Percentiles rank a stretch among this genome's conserved stretches.
Conservation (phyloP, 495 filamentous ascomycete species). For the Coniosporium apollinis region DNA sequence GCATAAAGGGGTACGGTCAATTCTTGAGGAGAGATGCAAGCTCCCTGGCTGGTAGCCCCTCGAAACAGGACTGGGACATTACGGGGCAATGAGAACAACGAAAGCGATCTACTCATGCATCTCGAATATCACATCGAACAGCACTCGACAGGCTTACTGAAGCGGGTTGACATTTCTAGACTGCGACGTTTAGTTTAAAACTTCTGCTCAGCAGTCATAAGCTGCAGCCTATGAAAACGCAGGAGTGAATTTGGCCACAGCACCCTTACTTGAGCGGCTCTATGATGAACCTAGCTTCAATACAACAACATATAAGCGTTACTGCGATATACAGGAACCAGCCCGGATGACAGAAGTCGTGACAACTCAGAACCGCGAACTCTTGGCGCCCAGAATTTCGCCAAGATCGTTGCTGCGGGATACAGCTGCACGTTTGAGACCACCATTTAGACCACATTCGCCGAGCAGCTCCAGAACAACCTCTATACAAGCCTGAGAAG, state of each 20-base stretch:
- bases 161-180: neutral
- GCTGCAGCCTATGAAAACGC: neutral
- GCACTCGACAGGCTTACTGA: neutral
- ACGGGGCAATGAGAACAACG: neutral
- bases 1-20: constrained; percentile 32
- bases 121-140: no score
- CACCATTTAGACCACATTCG: neutral
- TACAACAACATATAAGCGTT: no score
- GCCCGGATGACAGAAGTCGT: neutral
- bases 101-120: neutral
- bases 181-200: neutral
- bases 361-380: neutral
- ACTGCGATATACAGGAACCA: no score
- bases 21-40: constrained; percentile 27
- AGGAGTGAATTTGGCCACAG: no score
- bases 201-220: neutral
- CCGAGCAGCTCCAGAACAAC: neutral
- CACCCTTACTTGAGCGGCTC: no score
- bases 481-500: no score
- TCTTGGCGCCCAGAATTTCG: neutral
- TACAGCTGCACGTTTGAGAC: neutral
- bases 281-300: no score
- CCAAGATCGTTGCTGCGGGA: neutral
- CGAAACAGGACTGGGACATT: neutral
- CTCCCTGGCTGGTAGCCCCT: neutral